Conservation (phyloP, 805 yeast species). For the Helenozyma rhizophorensis region DNA sequence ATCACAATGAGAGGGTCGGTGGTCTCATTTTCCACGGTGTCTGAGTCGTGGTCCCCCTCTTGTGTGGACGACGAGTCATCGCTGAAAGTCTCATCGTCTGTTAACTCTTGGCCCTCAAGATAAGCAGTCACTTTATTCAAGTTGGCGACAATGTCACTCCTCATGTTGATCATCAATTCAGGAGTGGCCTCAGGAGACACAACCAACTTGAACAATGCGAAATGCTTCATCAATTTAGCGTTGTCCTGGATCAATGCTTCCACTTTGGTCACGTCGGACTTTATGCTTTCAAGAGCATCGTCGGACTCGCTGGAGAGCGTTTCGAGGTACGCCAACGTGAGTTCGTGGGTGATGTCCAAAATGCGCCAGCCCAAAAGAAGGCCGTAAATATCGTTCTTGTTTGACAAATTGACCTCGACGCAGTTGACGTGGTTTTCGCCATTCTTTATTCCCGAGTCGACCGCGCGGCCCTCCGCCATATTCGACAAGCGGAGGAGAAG, state of each 20-base stretch:
- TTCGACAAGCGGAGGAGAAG: slow-evolving; percentile 27
- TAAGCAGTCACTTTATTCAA: slow-evolving; percentile 19
- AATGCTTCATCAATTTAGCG: slow-evolving; percentile 10
- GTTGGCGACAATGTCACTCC: slow-evolving; percentile 14
- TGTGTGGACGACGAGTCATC: not conserved
- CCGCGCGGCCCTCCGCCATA: slow-evolving; percentile 17
- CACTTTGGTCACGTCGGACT: slow-evolving; percentile 12
- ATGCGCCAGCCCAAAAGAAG: slow-evolving; percentile 34
- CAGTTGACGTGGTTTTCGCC: slow-evolving; percentile 28
- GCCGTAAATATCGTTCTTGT: slow-evolving; percentile 20
- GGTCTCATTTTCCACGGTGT: not conserved
- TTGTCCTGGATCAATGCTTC: slow-evolving; percentile 8
- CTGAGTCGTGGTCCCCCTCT: slow-evolving; percentile 8
- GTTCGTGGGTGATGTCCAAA: slow-evolving; percentile 29
- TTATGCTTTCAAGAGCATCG: slow-evolving; percentile 11
- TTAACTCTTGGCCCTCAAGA: slow-evolving; percentile 27
- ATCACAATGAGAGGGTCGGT: slow-evolving; percentile 2
- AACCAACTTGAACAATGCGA: slow-evolving; percentile 21
- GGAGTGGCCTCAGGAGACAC: slow-evolving; percentile 20
- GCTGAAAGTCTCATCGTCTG: slow-evolving; percentile 21
- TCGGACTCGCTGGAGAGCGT: slow-evolving; percentile 7
- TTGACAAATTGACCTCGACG: slow-evolving; percentile 24
- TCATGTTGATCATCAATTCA: slow-evolving; percentile 14
- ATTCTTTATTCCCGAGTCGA: slow-evolving; percentile 23
- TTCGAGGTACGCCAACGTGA: slow-evolving; percentile 27